Percentiles rank a stretch among this genome's conserved stretches.
Conservation (phyloP, 139 green algal species). For the Picochlorum costavermella region DNA sequence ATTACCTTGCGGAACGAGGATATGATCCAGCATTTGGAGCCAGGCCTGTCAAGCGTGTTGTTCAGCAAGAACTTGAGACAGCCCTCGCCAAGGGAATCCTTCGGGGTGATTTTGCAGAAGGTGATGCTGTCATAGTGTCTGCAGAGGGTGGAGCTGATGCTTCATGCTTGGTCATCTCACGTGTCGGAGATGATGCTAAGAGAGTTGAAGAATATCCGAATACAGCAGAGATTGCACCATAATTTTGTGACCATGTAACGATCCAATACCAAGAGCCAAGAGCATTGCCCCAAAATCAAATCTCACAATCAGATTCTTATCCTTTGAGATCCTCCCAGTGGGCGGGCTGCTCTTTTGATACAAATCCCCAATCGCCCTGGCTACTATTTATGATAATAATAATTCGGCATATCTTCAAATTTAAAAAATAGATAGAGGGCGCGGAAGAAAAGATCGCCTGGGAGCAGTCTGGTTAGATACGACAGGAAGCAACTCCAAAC, state of each 20-base stretch:
- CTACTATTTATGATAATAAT: no score
- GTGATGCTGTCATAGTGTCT: slow-evolving; percentile 56
- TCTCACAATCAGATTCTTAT: no score
- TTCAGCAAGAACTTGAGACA: slow-evolving; percentile 96
- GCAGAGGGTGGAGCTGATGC: slow-evolving; percentile 25
- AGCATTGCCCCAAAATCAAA: no score
- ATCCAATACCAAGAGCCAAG: no score
- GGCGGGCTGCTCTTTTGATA: no score
- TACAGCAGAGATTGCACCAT: slow-evolving; percentile 8
- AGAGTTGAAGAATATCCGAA: slow-evolving; percentile 7
- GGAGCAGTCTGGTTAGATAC: no score
- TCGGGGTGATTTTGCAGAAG: slow-evolving; percentile 61
- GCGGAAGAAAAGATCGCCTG: no score
- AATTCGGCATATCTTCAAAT: no score
- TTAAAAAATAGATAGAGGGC: no score
- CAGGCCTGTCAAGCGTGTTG: slow-evolving; percentile 91
- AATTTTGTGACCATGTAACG: background rate
- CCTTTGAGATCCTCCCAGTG: no score
- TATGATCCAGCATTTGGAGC: slow-evolving; percentile 93
- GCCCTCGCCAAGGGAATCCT: slow-evolving; percentile 72
- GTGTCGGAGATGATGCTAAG: slow-evolving; percentile 3
- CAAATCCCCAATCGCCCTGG: no score
- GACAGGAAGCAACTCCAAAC: no score
- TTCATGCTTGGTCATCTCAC: slow-evolving; percentile 6
- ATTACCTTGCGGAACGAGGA: slow-evolving; percentile 64